Evolutionary conservation across 495 filamentous ascomycete genomes (phyloP).

Genomic region (Cladorrhinum samala): DNA sequence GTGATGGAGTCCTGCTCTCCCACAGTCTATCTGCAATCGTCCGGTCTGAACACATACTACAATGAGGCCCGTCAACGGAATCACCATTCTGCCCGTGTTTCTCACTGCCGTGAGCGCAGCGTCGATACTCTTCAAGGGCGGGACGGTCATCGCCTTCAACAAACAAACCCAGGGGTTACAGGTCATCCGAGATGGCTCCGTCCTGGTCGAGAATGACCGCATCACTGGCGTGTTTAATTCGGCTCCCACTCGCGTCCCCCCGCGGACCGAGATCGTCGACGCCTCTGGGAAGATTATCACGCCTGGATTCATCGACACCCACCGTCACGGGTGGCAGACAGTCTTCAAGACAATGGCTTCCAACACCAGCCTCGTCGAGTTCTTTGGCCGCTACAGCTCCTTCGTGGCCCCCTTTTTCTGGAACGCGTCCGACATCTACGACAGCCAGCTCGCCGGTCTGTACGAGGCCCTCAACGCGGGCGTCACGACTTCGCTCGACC

Average conservation of each 20-base stretch:
- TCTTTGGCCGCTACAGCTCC: conserved; percentile 12
- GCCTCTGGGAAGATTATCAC: conserved; percentile 6
- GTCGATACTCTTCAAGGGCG: conserved; percentile 11
- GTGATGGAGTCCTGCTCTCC: too few species aligned
- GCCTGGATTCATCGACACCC: not conserved
- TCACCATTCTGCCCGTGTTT: conserved; percentile 5
- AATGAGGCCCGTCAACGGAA: conserved; percentile 8
- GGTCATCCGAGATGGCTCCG: conserved; percentile 10
- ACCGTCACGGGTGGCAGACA: not conserved
- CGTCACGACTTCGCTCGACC: conserved; percentile 27
- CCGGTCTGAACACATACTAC: not conserved
- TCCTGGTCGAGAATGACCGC: conserved; percentile 11
- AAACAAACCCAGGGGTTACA: conserved; percentile 10
- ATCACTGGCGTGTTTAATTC: conserved; percentile 12
- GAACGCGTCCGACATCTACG: conserved; percentile 9
- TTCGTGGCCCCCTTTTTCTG: conserved; percentile 13
- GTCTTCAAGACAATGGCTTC: conserved; percentile 12
- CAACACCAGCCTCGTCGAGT: conserved; percentile 13
- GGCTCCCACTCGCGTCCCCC: conserved; percentile 1
- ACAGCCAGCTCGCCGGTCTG: conserved; percentile 15
- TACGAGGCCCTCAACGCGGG: conserved; percentile 28
- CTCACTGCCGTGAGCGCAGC: conserved; percentile 12
- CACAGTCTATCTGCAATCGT: too few species aligned
- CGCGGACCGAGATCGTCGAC: conserved; percentile 10
- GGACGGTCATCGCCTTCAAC: conserved; percentile 11